Evolutionary conservation across 2,329 filamentous ascomycete genomes (phyloP).

Genomic region (Chalaropsis ovoidea): DNA sequence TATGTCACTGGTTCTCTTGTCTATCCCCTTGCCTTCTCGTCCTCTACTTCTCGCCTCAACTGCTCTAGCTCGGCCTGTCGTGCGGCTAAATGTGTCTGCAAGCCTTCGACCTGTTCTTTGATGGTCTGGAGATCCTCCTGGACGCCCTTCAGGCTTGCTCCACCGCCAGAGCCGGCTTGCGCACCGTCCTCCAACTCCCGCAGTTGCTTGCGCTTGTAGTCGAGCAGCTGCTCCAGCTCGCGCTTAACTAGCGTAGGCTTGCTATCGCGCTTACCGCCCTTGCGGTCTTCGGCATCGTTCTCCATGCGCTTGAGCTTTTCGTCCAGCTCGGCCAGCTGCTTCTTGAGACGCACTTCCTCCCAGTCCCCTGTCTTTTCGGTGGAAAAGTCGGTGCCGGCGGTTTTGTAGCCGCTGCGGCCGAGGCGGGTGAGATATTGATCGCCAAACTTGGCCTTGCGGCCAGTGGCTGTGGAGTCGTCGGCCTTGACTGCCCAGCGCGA

Average conservation of each 20-base stretch:
- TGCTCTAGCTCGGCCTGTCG: slow-evolving; percentile 67
- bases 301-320: slow-evolving; percentile 78
- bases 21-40: slow-evolving; percentile 57
- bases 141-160: slow-evolving; percentile 59
- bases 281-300: slow-evolving; percentile 55
- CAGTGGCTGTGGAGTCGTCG: slow-evolving; percentile 70
- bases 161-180: slow-evolving; percentile 57
- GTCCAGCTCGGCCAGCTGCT: slow-evolving; percentile 81
- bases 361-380: slow-evolving; percentile 82
- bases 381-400: slow-evolving; percentile 82
- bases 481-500: slow-evolving; percentile 70
- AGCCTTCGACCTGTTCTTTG: slow-evolving; percentile 84
- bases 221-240: slow-evolving; percentile 84
- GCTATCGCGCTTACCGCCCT: slow-evolving; percentile 56
- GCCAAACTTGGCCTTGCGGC: slow-evolving; percentile 92
- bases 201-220: slow-evolving; percentile 81
- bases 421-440: slow-evolving; percentile 91
- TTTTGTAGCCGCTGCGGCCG: slow-evolving; percentile 70
- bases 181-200: slow-evolving; percentile 63
- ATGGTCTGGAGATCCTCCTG: slow-evolving; percentile 80
- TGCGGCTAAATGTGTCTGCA: slow-evolving; percentile 71
- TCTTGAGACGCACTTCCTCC: slow-evolving; percentile 92
- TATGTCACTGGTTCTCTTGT: background rate
- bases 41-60: slow-evolving; percentile 72
- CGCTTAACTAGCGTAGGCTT: slow-evolving; percentile 89